phyloP scores from a whole-genome alignment of 805 yeast genomes.

The Tetrapisispora taiwanensis region DNA sequence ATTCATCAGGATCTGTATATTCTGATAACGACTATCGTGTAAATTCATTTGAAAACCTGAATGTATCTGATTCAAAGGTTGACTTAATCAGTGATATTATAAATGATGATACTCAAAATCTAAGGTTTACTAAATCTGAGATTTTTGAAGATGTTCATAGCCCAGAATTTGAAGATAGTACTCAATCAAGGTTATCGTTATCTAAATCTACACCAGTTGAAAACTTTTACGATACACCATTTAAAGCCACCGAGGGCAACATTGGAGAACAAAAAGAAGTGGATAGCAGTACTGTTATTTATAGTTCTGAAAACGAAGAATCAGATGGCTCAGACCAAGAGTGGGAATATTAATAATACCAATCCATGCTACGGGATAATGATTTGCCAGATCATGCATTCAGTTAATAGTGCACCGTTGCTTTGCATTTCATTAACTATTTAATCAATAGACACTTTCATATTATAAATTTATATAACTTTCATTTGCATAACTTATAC shows the following conservation, averaged over 20 bases:
- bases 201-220: background rate
- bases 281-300: background rate
- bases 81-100: background rate
- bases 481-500: background rate
- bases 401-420: too few relatives aligned
- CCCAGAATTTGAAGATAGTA: background rate
- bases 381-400: too few relatives aligned
- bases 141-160: background rate
- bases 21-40: background rate
- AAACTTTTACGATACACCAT: background rate
- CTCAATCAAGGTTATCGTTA: background rate
- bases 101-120: background rate
- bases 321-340: background rate
- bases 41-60: background rate
- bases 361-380: background rate
- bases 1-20: background rate
- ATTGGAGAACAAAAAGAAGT: background rate
- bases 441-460: too few relatives aligned
- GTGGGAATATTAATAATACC: slow-evolving; percentile 1
- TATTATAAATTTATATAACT: too few relatives aligned
- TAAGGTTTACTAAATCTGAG: background rate
- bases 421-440: too few relatives aligned
- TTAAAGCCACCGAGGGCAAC: background rate
- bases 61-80: background rate
- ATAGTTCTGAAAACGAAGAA: background rate